Evolutionary conservation across 2,329 filamentous ascomycete species (phyloP), one percentile per base, ranked within the genome.

Genomic region (Penicillium sp.): DNA sequence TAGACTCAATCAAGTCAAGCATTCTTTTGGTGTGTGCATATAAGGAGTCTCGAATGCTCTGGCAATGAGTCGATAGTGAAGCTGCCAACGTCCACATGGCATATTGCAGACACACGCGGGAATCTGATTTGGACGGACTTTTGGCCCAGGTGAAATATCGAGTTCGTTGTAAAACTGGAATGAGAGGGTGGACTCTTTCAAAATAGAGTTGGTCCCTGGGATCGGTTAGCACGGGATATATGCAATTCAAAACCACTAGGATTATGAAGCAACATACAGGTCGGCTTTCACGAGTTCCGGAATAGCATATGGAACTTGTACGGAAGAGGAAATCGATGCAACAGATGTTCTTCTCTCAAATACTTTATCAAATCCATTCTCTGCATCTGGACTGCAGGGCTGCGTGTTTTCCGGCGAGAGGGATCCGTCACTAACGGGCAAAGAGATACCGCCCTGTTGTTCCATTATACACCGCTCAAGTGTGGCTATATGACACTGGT

Each of bases 51-150:
- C 91, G 91, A 12, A 96, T 75, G 55, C 84, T 83, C 30, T 82
- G 79, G 69, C 90, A 97, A 68, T 92, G 94, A 57, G 96, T 91
- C 3, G 84, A 86, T 40, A 92, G 83, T 3, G 90, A 88, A 60
- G 91, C 92, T 14, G 93, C 91, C 66, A 91, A 77, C 16, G 87
- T 90, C 93, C 93, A 97, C 80, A 97, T 95, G 55, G 90, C 91
- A 73, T 99, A 97, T 64, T 94, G 86, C 48, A 99, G 76, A 62
- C 89, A 91, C 26, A 96, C 85, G 0, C 93, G 91, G 1, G 94
- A 93, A 5, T 33, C 93, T 84, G 77, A 91, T 86, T 61, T 86
- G 85, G 20, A 90, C 90, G 18, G 90, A 83, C 73, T 97, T 79
- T 67, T 93, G 1, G 65, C 60, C 91, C 86, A 97, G 90, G 35